These are phyloP conservation scores for Acanthamoeba rhysodes DNA, from an alignment of 208 protist genomes.

Conservation along the genomic window DNA sequence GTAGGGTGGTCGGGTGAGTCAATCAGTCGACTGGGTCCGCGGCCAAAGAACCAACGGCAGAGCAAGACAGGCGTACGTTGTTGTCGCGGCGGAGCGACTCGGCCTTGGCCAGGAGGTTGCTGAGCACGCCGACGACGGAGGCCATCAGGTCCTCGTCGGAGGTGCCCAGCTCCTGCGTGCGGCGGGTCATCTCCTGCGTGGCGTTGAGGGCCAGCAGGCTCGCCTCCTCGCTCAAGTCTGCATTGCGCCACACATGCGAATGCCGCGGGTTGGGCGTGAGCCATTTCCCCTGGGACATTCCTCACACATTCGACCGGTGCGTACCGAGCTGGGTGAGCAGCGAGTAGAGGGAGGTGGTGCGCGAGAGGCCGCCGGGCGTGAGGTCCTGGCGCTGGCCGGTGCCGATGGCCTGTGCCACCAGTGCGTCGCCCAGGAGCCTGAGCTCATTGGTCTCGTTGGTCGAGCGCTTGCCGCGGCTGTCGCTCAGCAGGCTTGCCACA, in stretches of 20 bases:
- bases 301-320: neutral
- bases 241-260: neutral
- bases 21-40: neutral
- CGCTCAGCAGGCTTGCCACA: neutral
- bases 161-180: constrained; percentile 10
- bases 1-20: neutral
- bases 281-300: neutral
- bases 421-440: neutral
- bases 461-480: neutral
- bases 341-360: neutral
- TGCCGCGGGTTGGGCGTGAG: neutral
- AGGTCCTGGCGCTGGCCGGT: neutral
- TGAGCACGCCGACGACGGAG: constrained; percentile 1
- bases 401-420: neutral
- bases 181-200: neutral
- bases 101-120: neutral
- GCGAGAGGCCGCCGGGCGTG: neutral
- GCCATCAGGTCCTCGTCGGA: neutral
- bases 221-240: constrained; percentile 1
- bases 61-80: neutral
- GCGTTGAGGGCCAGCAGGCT: neutral
- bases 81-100: neutral
- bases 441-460: too few species aligned
- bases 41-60: neutral
- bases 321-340: constrained; percentile 23